Percentiles rank a stretch among this genome's conserved stretches.
phyloP scores from a whole-genome alignment of 805 yeast species.

The Schizosaccharomyces cryophilus region DNA sequence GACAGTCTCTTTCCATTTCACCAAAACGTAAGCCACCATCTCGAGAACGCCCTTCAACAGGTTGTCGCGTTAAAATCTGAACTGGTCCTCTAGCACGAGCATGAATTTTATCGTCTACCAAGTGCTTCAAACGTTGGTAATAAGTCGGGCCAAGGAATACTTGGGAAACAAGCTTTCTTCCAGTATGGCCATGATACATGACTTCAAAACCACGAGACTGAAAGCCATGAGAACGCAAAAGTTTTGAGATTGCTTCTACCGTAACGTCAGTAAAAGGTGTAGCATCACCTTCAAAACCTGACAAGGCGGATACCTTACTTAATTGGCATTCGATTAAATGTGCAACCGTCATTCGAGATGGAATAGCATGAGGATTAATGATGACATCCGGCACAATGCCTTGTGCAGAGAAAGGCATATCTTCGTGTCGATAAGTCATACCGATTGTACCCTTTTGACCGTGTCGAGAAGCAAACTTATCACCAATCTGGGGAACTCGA shows the following conservation, averaged over 20 bases:
- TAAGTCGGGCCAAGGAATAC: conserved; percentile 98
- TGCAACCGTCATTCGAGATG: conserved; percentile 99
- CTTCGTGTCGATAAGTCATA: conserved; percentile 93
- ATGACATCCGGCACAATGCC: conserved; percentile 94
- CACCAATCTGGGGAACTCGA: conserved; percentile 96
- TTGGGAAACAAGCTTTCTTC: conserved; percentile 92
- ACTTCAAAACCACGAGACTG: conserved; percentile 97
- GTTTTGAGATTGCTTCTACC: conserved; percentile 82
- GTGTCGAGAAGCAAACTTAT: conserved; percentile 96
- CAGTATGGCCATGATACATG: conserved; percentile 97
- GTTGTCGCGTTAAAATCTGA: conserved; percentile 91
- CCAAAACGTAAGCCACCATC: conserved; percentile 99
- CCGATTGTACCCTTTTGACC: conserved; percentile 99
- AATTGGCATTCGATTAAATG: conserved; percentile 94
- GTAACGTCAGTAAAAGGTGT: conserved; percentile 97
- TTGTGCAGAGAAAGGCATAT: conserved; percentile 90
- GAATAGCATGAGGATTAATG: conserved; percentile 97
- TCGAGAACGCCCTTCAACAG: conserved; percentile 96
- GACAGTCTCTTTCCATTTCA: conserved; percentile 98
- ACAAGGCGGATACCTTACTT: conserved; percentile 78
- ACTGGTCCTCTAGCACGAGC: conserved; percentile 99
- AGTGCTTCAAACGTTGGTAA: conserved; percentile 93
- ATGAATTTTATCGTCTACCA: conserved; percentile 97
- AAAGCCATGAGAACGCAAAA: conserved; percentile 84
- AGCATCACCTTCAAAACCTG: conserved; percentile 97